These are phyloP conservation scores for Saccharomycopsis fibuligera DNA, from an alignment of 805 yeast genomes.

Conservation along the genomic window DNA sequence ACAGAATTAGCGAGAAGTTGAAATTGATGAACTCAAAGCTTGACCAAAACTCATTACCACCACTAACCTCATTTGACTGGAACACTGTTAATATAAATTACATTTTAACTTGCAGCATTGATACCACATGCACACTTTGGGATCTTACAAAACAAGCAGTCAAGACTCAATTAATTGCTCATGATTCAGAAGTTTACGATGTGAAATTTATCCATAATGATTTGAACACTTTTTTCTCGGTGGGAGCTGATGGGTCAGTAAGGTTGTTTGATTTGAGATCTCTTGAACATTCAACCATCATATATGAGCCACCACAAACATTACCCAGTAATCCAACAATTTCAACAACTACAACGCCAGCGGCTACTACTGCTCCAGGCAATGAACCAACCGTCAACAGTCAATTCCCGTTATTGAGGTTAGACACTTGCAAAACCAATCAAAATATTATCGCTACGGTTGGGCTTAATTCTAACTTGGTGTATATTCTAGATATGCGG, in stretches of 20 bases:
- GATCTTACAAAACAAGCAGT: slow-evolving; percentile 66
- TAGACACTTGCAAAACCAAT: slow-evolving; percentile 75
- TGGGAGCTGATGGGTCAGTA: slow-evolving; percentile 93
- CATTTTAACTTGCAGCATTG: slow-evolving; percentile 81
- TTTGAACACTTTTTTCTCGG: slow-evolving; percentile 77
- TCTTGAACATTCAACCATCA: slow-evolving; percentile 88
- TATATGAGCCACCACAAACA: slow-evolving; percentile 63
- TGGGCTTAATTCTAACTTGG: slow-evolving; percentile 59
- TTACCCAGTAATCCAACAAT: slow-evolving; percentile 5
- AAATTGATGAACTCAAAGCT: slow-evolving; percentile 37
- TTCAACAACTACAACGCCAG: background rate
- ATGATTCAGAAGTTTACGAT: slow-evolving; percentile 91
- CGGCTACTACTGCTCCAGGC: slow-evolving; percentile 4
- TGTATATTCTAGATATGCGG: slow-evolving; percentile 75
- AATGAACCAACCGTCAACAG: slow-evolving; percentile 25
- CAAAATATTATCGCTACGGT: slow-evolving; percentile 80
- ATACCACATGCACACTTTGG: slow-evolving; percentile 97
- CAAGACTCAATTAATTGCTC: slow-evolving; percentile 92
- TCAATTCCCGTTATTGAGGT: slow-evolving; percentile 58
- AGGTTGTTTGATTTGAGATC: slow-evolving; percentile 86
- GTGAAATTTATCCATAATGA: slow-evolving; percentile 75
- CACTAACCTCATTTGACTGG: slow-evolving; percentile 94
- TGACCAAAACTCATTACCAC: slow-evolving; percentile 58
- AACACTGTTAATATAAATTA: slow-evolving; percentile 60
- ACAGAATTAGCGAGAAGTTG: slow-evolving; percentile 34